Evolutionary conservation across 106 monocot genomes (phyloP).

Genomic region (Acorus calamus): DNA sequence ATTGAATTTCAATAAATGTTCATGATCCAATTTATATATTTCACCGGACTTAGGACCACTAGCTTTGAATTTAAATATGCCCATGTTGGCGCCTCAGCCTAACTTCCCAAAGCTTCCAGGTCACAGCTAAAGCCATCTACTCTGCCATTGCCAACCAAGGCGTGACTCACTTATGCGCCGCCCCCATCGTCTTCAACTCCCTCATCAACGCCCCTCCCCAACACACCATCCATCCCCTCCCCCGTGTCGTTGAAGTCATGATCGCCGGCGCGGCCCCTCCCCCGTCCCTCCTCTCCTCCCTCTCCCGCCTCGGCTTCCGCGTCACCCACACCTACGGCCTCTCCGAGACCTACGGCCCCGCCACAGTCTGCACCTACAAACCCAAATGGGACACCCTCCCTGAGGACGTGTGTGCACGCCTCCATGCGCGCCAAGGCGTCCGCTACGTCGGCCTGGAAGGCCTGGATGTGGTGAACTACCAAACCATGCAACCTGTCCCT

Average conservation of each 20-base stretch:
- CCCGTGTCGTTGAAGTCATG: constrained; percentile 45
- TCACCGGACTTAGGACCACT: too few relatives aligned
- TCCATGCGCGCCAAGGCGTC: constrained; percentile 61
- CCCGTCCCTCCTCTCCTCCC: constrained; percentile 41
- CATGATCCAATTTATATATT: too few relatives aligned
- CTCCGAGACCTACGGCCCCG: constrained; percentile 64
- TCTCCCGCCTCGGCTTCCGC: constrained; percentile 54
- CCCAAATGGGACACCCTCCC: constrained; percentile 58
- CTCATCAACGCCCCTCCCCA: constrained; percentile 40
- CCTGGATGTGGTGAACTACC: constrained; percentile 45
- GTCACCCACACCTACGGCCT: constrained; percentile 75
- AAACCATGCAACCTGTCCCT: constrained; percentile 46
- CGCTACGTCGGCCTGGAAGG: constrained; percentile 47
- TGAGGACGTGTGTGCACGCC: constrained; percentile 23
- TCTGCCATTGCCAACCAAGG: constrained; percentile 56
- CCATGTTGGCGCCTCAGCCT: too few relatives aligned
- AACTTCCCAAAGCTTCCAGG: too few relatives aligned
- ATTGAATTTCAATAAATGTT: too few relatives aligned
- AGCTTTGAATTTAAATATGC: too few relatives aligned
- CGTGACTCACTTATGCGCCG: constrained; percentile 67
- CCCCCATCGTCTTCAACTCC: constrained; percentile 54
- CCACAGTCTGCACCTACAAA: constrained; percentile 54
- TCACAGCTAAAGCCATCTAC: constrained; percentile 53
- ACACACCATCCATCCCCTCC: constrained; percentile 47
- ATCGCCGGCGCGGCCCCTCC: constrained; percentile 69